Evolutionary conservation across 2,329 filamentous ascomycete species (phyloP), one percentile per base, ranked within the genome.

Genomic region (Didymellaceae sp.): DNA sequence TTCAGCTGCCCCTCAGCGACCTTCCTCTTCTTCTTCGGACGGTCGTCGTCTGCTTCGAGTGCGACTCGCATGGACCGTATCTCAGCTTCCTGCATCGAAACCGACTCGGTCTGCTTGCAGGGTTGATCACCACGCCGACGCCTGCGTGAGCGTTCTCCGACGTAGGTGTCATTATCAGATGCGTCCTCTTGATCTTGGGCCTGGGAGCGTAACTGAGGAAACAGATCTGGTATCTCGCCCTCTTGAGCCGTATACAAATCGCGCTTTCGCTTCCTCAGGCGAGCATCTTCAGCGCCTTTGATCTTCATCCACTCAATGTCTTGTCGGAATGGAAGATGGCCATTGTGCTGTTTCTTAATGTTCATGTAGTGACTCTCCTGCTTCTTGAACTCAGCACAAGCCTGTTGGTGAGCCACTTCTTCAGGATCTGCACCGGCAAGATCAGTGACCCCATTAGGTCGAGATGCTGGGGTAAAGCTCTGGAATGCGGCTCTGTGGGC

Each of bases 281-380:
- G 34, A 11, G 61, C 59, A 7, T 54, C 33, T 45, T 74, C 66
- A 0, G 35, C 57, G 4, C 31, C 40, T 32, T 44, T 18, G 10
- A 72, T 58, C 41, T 50, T 63, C 54, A 67, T 55, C 66, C 63
- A 73, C 16, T 63, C 63, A 20, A 73, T 33, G 2, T 72, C 62
- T 21, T 69, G 49, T 6, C 32, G 30, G 41, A 72, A 68, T 1
- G 35, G 33, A 0, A 70, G 54, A 2, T 22, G 37, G 7, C 67
- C 63, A 11, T 44, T 45, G 8, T 52, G 13, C 26, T 45, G 33
- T 8, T 58, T 57, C 18, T 55, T 58, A 4, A 68, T 28, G 0
- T 52, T 38, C 1, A 70, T 57, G 25, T 59, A 73, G 13, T 63
- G 17, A 0, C 31, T 49, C 45, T 67, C 62, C 28, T 61, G 51